Percentiles rank a stretch among this genome's conserved stretches.
Conservation (phyloP, 345 rosid species). For the Eucalyptus coolabah region DNA sequence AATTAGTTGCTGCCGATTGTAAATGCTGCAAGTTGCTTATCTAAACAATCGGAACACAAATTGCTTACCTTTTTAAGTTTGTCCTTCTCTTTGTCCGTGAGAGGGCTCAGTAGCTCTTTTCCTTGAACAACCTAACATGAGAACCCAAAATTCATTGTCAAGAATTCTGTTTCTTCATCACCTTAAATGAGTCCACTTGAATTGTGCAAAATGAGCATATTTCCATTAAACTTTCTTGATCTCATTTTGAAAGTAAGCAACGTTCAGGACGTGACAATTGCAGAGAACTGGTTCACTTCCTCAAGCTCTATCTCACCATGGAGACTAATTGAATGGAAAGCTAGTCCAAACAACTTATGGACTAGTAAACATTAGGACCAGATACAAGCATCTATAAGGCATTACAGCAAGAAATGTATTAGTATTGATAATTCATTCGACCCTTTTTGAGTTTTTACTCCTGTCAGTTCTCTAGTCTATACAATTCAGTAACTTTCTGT, state of each 20-base stretch:
- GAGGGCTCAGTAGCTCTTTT: conserved; percentile 65
- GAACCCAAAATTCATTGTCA: neutral
- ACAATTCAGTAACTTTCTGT: neutral
- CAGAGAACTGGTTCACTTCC: neutral
- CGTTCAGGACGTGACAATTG: neutral
- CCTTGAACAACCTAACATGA: conserved; percentile 55
- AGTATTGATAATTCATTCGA: neutral
- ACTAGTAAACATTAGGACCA: neutral
- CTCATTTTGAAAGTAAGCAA: neutral
- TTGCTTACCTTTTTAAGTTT: conserved; percentile 52
- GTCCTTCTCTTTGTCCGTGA: conserved; percentile 71
- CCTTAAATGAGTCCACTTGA: neutral
- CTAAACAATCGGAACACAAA: neutral
- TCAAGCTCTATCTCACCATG: neutral
- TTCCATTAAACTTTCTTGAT: neutral
- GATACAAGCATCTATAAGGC: neutral
- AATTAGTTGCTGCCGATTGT: neutral
- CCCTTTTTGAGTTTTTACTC: neutral
- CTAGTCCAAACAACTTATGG: neutral
- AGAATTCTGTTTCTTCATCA: neutral
- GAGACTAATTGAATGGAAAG: neutral
- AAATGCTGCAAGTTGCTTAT: neutral
- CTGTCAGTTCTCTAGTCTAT: neutral
- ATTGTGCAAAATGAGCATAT: neutral
- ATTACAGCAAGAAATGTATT: neutral